These are phyloP conservation scores for Fremontodendron californicum DNA, from an alignment of 345 rosid genomes.

Conservation along the genomic window DNA sequence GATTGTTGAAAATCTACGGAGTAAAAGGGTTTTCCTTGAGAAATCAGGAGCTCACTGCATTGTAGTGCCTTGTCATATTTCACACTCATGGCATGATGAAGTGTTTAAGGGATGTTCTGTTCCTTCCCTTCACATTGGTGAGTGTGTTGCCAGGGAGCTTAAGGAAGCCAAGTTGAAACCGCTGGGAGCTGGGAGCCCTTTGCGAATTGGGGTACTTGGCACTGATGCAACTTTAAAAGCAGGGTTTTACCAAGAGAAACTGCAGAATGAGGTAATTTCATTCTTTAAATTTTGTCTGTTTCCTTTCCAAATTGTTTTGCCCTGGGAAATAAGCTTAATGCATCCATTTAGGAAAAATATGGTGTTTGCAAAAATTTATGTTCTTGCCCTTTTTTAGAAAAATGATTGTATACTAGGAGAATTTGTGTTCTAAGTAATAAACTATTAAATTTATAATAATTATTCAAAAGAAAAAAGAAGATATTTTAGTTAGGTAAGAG, in stretches of 20 bases:
- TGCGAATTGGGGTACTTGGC: conserved; percentile 60
- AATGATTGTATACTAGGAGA: neutral
- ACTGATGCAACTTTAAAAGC: conserved; percentile 38
- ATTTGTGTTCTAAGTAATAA: neutral
- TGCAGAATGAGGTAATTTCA: conserved; percentile 44
- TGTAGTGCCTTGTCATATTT: conserved; percentile 61
- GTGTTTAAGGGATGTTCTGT: conserved; percentile 48
- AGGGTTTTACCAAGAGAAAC: conserved; percentile 57
- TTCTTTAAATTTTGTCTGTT: neutral
- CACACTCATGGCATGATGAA: conserved; percentile 54
- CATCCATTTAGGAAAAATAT: neutral
- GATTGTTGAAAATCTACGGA: conserved; percentile 41
- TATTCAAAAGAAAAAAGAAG: neutral
- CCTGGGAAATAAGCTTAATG: neutral
- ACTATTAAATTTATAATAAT: neutral
- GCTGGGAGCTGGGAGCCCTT: conserved; percentile 52
- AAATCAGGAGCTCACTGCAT: conserved; percentile 58
- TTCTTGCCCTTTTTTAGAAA: neutral
- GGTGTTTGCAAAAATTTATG: neutral
- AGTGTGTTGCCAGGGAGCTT: conserved; percentile 59
- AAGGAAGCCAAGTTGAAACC: conserved; percentile 55
- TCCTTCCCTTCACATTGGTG: conserved; percentile 59
- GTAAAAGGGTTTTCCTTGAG: conserved; percentile 55
- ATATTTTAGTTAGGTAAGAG: neutral
- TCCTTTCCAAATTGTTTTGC: neutral